Base-by-base conservation (phyloP, 1,139 yeast genomes). In the Lodderomyces parapsilosis region DNA sequence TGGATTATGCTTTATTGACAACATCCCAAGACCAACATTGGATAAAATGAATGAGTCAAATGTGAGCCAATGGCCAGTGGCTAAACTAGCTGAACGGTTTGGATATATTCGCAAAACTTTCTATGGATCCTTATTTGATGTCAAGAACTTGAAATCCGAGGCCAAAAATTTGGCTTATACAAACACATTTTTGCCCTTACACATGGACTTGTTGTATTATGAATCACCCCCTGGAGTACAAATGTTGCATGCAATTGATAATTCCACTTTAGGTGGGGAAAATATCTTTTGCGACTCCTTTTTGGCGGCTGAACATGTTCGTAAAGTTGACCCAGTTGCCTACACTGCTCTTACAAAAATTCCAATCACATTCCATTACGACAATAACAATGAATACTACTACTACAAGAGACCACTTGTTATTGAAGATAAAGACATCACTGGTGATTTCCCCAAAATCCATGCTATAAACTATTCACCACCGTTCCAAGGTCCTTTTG, bases 221-320 rank as follows among this genome's bases (percentile, higher is more conserved):
- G 93, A 87, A 59, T 81, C 90, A 8, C 94, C 94, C 1, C 96
- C 96, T 0, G 95, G 95, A 0, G 67, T 86, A 32, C 94, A 87
- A 57, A 60, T 86, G 30, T 68, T 87, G 38, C 94, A 86, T 54
- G 74, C 80, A 42, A 76, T 86, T 39, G 71, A 78, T 41, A 86
- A 86, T 59, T 70, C 78, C 6, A 77, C 86, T 4, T 49, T 54
- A 2, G 94, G 93, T 2, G 91, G 91, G 3, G 90, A 84, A 42
- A 83, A 81, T 41, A 63, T 83, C 9, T 86, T 85, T 66, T 81
- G 81, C n/a, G 95, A 87, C 60, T 78, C 90, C 1, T 86, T 81
- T 59, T 69, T 78, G 10, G 93, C 90, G 3, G 89, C 86, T 0
- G 60, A 74, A 37, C 63, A 71, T 48, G 77, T 86, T 17, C 63